Evolutionary conservation across 768 basidiomycete genomes (phyloP), one percentile per base, ranked within the genome.

Genomic region (Calocybe indica): DNA sequence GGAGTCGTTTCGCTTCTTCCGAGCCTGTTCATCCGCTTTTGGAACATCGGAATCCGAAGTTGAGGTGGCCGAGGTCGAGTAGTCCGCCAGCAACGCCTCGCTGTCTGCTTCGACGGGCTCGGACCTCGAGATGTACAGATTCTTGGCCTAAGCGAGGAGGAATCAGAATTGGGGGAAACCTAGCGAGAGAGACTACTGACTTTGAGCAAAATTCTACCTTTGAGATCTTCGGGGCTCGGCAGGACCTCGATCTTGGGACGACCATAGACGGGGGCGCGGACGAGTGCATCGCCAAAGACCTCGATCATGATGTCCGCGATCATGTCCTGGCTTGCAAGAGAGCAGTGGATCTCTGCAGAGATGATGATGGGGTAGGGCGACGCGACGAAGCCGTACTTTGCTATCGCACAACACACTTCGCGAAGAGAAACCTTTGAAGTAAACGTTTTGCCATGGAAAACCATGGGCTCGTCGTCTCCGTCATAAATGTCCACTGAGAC

Each of bases 331-430:
- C 80, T 75, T 35, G 79, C 75, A 5, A 71, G 69, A 2, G 78
- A 74, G 65, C 92, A 96, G 59, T 97, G 95, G 5, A 96, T 79
- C 69, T 99, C 96, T n/a, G 93, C 91, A 4, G 92, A 95, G 46
- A 99, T 89, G 67, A 99, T 90, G 62, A 99, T 78, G 0, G 96
- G 96, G 63, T 93, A 97, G 0, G 92, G 89, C 2, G 92, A 95
- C 0, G 89, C 82, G 40, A 92, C 83, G 59, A 99, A 98, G 1
- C 89, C 95, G 58, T 97, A 98, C 59, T 92, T 91, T 43, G 76
- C 75, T 61, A 98, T 91, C 0, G 92, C 89, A 41, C 80, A 71
- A 61, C 92, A 92, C 40, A 93, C 82, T 51, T 89, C 87, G 12
- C 91, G 82, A 1, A 90, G 73, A 0, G 90, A 70, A 3, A 98